phyloP scores from a whole-genome alignment of 352 stramenopile species.

The Phytophthora pseudosyringae region DNA sequence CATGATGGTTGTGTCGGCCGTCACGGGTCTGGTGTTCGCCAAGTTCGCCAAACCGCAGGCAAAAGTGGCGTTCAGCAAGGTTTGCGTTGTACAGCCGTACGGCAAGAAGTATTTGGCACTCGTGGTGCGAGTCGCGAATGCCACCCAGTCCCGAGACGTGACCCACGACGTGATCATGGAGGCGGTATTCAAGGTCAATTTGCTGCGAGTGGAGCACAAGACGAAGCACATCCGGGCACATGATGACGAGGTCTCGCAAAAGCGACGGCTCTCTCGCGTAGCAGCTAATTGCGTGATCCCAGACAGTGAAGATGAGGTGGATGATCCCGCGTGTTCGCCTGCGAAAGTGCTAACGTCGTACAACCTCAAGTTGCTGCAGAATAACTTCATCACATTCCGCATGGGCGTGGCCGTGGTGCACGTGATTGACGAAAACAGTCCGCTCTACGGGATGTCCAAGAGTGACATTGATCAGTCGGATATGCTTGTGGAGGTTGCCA shows the following conservation, averaged over 20 bases:
- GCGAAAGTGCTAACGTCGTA: conserved; percentile 72
- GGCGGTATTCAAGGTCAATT: conserved; percentile 76
- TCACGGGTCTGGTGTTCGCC: conserved; percentile 84
- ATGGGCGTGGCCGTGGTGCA: conserved; percentile 85
- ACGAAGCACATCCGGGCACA: conserved; percentile 44
- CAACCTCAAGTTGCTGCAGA: conserved; percentile 79
- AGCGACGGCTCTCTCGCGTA: conserved; percentile 16
- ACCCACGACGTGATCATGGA: conserved; percentile 89
- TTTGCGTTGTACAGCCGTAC: conserved; percentile 81
- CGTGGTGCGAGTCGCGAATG: conserved; percentile 82
- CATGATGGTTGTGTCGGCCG: conserved; percentile 81
- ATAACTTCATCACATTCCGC: conserved; percentile 89
- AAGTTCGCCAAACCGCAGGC: conserved; percentile 84
- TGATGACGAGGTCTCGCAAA: conserved; percentile 27
- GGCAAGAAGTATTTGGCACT: conserved; percentile 75
- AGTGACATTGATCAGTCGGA: conserved; percentile 63
- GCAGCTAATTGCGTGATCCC: conserved; percentile 5
- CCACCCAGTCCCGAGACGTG: conserved; percentile 79
- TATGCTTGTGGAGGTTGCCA: conserved; percentile 80
- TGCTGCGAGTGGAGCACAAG: conserved; percentile 77
- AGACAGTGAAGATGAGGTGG: conserved; percentile 21
- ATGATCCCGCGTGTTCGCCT: conserved; percentile 29
- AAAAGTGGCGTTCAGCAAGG: conserved; percentile 83
- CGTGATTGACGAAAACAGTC: conserved; percentile 74
- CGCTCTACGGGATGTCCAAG: conserved; percentile 67